Conservation (phyloP, 495 filamentous ascomycete species). For the Aspergillus funiculosus region DNA sequence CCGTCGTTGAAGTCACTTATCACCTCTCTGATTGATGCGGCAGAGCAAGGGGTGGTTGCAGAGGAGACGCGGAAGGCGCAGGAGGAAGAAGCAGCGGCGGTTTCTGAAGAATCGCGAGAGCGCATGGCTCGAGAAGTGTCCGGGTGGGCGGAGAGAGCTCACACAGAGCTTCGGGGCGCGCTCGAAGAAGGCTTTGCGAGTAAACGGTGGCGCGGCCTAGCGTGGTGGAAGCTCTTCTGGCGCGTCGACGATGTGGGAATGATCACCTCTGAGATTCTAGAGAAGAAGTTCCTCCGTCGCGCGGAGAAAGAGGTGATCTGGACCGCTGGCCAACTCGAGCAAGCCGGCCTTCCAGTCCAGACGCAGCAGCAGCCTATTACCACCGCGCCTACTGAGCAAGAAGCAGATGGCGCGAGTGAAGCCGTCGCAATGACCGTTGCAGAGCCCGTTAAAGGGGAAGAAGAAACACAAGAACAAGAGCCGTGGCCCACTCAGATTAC, state of each 20-base stretch:
- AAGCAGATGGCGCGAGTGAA: background rate
- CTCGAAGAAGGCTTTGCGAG: constrained; percentile 69
- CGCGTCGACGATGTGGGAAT: constrained; percentile 84
- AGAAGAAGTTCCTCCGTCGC: constrained; percentile 62
- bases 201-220: constrained; percentile 63
- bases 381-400: background rate
- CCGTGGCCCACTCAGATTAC: constrained; percentile 44
- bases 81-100: constrained; percentile 28
- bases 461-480: too few species aligned
- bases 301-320: constrained; percentile 73
- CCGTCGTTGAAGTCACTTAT: constrained; percentile 60
- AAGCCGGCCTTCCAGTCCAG: constrained; percentile 52
- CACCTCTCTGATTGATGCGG: constrained; percentile 55
- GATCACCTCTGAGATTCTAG: constrained; percentile 70
- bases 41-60: constrained; percentile 47
- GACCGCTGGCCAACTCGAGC: constrained; percentile 71
- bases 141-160: constrained; percentile 70
- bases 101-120: constrained; percentile 39
- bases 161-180: constrained; percentile 73
- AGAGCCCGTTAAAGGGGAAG: constrained; percentile 9
- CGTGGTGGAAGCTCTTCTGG: constrained; percentile 96
- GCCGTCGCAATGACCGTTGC: background rate
- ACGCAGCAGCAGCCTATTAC: constrained; percentile 1
- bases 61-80: constrained; percentile 42
- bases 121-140: constrained; percentile 53